Conservation (phyloP, 2,329 filamentous ascomycete genomes). For the Fusarium hainanense region DNA sequence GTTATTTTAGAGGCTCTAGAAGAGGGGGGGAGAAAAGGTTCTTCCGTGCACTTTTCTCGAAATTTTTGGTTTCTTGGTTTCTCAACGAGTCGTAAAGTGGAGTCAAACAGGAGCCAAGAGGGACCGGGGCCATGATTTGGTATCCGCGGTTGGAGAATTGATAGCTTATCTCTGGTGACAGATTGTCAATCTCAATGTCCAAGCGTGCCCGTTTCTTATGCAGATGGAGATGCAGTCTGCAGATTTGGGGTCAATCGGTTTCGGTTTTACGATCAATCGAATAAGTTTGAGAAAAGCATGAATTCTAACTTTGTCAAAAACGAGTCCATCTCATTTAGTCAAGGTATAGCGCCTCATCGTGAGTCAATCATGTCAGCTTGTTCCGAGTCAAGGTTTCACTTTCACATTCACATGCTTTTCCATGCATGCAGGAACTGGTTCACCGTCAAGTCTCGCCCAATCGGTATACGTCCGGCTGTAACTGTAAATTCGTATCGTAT, state of each 20-base stretch:
- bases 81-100: conserved; percentile 12
- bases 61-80: not conserved
- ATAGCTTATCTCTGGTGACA: not conserved
- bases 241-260: not conserved
- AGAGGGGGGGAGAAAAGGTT: not conserved
- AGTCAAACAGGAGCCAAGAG: conserved; percentile 2
- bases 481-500: not conserved
- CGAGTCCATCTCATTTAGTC: not conserved
- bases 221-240: not conserved
- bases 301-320: not conserved
- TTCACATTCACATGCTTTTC: conserved; percentile 13
- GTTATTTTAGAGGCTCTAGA: conserved; percentile 22
- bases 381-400: conserved; percentile 21
- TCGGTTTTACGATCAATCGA: not conserved
- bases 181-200: not conserved
- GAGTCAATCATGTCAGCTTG: conserved; percentile 13
- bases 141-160: not conserved
- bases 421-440: not conserved
- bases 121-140: not conserved
- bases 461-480: not conserved
- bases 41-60: not conserved
- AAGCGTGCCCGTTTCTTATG: not conserved
- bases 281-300: not conserved
- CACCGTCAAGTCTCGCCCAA: not conserved
- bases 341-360: conserved; percentile 20